These are phyloP conservation scores for Mycena albidolilacea DNA, from an alignment of 768 basidiomycete genomes.

Conservation along the genomic window DNA sequence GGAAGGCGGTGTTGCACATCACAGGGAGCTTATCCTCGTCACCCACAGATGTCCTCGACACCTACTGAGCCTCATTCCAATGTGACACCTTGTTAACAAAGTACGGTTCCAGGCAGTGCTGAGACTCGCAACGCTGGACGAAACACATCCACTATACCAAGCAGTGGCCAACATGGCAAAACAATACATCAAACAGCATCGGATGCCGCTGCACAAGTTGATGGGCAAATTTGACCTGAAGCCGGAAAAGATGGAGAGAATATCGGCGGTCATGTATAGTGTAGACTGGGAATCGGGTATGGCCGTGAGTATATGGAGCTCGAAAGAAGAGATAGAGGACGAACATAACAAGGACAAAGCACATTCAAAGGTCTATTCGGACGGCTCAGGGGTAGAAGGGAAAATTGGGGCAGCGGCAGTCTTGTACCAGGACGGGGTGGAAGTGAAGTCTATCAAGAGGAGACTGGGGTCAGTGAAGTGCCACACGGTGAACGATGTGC, in stretches of 20 bases:
- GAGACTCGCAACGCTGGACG: not conserved
- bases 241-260: too few species aligned
- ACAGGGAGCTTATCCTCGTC: slow-evolving; percentile 35
- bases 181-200: not conserved
- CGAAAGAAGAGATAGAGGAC: too few species aligned
- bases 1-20: slow-evolving; percentile 33
- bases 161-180: not conserved
- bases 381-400: slow-evolving; percentile 41
- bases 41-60: too few species aligned
- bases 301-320: too few species aligned
- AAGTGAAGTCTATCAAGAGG: too few species aligned
- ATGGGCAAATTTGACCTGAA: too few species aligned
- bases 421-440: too few species aligned
- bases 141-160: not conserved
- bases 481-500: too few species aligned
- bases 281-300: too few species aligned
- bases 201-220: not conserved
- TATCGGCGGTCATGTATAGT: too few species aligned
- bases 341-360: not conserved
- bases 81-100: too few species aligned
- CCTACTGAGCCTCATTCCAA: too few species aligned
- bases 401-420: slow-evolving; percentile 42
- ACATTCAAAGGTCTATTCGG: slow-evolving; percentile 37
- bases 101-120: not conserved
- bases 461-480: not conserved